A percentile compares a stretch with the other conserved stretches of the same genome.
phyloP scores from a whole-genome alignment of 2,329 filamentous ascomycete genomes.

The Helicocarpus griseus region DNA sequence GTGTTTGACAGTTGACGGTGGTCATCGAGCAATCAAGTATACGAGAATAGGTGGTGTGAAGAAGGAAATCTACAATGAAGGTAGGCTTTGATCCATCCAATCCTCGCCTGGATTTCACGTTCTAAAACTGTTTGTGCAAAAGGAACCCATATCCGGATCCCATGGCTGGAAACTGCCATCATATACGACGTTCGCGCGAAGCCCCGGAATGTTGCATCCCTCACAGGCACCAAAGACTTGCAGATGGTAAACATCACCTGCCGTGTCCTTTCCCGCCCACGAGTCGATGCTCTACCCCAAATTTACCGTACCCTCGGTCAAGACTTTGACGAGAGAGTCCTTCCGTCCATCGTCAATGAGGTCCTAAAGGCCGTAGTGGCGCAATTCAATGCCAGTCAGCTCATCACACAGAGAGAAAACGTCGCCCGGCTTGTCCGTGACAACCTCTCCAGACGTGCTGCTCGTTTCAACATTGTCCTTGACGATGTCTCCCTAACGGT shows the following conservation, averaged over 20 bases:
- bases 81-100: conserved; percentile 35
- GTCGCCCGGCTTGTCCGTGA: conserved; percentile 86
- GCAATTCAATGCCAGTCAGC: conserved; percentile 95
- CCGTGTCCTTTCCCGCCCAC: conserved; percentile 89
- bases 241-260: conserved; percentile 99
- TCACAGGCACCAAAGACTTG: conserved; percentile 97
- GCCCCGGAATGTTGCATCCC: conserved; percentile 89
- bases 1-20: conserved; percentile 67
- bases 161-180: conserved; percentile 95
- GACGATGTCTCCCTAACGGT: conserved; percentile 97
- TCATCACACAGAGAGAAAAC: conserved; percentile 98
- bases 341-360: conserved; percentile 97
- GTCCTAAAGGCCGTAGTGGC: conserved; percentile 97
- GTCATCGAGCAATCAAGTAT: conserved; percentile 98
- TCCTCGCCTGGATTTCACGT: neutral
- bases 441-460: conserved; percentile 81
- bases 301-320: conserved; percentile 93
- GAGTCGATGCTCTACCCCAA: conserved; percentile 79
- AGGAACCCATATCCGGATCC: conserved; percentile 89
- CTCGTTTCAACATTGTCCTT: conserved; percentile 92
- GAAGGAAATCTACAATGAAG: conserved; percentile 95
- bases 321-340: conserved; percentile 93
- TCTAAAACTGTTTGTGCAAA: conserved; percentile 5
- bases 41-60: conserved; percentile 82
- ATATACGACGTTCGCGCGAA: conserved; percentile 97